phyloP scores from a whole-genome alignment of 345 rosid genomes.

The Hibiscus trionum region DNA sequence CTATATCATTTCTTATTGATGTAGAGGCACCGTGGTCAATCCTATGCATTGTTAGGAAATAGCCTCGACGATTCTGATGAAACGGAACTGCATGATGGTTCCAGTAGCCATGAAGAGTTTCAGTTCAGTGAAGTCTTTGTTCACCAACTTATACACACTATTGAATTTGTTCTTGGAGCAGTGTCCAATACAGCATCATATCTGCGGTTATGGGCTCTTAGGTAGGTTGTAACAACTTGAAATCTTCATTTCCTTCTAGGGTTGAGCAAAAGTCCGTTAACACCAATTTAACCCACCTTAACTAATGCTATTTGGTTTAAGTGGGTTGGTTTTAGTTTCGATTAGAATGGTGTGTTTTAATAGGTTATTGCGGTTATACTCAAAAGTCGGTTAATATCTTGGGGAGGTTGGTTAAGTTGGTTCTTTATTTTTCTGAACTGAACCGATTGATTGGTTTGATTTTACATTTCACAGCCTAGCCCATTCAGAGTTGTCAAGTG shows the following conservation, averaged over 20 bases:
- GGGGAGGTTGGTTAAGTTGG: too few species aligned
- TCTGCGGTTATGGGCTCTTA: slow-evolving; percentile 65
- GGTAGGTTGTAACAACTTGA: slow-evolving; percentile 24
- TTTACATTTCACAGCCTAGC: slow-evolving; percentile 38
- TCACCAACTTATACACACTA: slow-evolving; percentile 65
- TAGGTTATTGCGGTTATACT: too few species aligned
- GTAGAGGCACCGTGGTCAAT: slow-evolving; percentile 50
- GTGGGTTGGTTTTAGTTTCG: too few species aligned
- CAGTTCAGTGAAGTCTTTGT: slow-evolving; percentile 66
- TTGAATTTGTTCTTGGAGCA: slow-evolving; percentile 62
- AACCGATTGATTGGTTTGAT: background rate
- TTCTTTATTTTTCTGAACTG: too few species aligned
- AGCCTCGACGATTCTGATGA: slow-evolving; percentile 32
- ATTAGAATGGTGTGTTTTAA: too few species aligned
- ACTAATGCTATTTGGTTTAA: too few species aligned
- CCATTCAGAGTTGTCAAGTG: slow-evolving; percentile 63
- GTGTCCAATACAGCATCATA: slow-evolving; percentile 69
- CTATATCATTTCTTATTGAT: background rate
- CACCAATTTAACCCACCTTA: too few species aligned
- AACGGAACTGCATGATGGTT: slow-evolving; percentile 29
- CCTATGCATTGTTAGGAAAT: slow-evolving; percentile 31
- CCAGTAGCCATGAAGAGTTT: slow-evolving; percentile 46
- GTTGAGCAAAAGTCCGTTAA: too few species aligned
- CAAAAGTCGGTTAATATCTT: too few species aligned
- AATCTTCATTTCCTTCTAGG: background rate